Percentiles rank a stretch among this genome's conserved stretches.
phyloP scores from a whole-genome alignment of 1,284 basidiomycete species.

The Termitomyces sp. region DNA sequence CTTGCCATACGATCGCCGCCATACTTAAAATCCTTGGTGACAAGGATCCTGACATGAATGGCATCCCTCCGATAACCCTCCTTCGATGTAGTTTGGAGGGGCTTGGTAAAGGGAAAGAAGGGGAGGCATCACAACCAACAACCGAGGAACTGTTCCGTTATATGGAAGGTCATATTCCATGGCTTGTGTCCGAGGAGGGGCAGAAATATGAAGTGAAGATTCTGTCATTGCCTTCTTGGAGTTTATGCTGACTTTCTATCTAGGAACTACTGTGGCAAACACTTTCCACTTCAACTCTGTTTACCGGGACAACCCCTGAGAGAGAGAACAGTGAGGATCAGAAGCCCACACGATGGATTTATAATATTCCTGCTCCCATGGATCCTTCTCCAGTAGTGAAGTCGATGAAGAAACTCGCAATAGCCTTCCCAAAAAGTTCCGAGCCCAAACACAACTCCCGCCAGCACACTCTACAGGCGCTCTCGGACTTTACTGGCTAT shows the following conservation, averaged over 20 bases:
- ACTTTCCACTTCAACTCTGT: conserved; percentile 49
- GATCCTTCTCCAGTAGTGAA: conserved; percentile 40
- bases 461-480: conserved; percentile 52
- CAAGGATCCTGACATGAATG: conserved; percentile 28
- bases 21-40: conserved; percentile 31
- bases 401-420: conserved; percentile 44
- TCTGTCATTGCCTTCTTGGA: neutral
- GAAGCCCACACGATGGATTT: conserved; percentile 47
- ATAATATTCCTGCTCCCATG: conserved; percentile 36
- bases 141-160: conserved; percentile 56
- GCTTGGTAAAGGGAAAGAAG: conserved; percentile 36
- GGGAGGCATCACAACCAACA: conserved; percentile 33
- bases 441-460: conserved; percentile 28
- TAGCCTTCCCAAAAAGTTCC: conserved; percentile 36
- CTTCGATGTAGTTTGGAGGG: conserved; percentile 59
- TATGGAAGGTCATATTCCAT: conserved; percentile 52
- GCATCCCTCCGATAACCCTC: conserved; percentile 47
- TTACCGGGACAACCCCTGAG: conserved; percentile 29
- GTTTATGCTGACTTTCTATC: neutral
- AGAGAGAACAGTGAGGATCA: conserved; percentile 19
- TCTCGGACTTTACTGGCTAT: conserved; percentile 64
- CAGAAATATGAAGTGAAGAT: conserved; percentile 44
- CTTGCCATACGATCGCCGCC: conserved; percentile 45
- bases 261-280: conserved; percentile 60
- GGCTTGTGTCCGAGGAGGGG: conserved; percentile 50